Evolutionary conservation across 306 rosid genomes (phyloP).

Genomic region (Sesbania bispinosa): DNA sequence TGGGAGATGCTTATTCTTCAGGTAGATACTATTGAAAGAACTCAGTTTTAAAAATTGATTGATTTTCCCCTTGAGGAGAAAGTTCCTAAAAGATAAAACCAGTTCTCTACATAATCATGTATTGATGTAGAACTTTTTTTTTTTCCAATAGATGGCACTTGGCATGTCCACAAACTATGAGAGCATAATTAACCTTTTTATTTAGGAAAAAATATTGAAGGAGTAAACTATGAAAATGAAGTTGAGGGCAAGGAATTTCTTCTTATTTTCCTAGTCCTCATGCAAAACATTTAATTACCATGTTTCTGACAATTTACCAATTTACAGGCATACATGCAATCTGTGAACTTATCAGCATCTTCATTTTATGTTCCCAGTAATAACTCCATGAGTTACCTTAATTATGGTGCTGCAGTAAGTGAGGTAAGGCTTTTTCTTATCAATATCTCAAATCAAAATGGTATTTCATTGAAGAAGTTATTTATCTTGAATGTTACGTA

Average conservation of each 20-base stretch:
- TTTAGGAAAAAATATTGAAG: too few species aligned
- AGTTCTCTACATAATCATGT: background rate
- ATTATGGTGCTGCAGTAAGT: conserved; percentile 85
- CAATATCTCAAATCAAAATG: background rate
- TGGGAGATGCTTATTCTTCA: conserved; percentile 71
- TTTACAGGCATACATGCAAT: conserved; percentile 52
- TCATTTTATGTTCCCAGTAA: conserved; percentile 47
- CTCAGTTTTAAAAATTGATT: background rate
- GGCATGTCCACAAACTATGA: background rate
- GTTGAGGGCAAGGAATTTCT: too few species aligned
- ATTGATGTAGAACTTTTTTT: too few species aligned
- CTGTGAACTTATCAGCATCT: conserved; percentile 71
- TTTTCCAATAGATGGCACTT: background rate
- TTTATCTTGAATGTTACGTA: background rate
- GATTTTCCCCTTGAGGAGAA: background rate
- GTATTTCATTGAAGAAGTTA: background rate
- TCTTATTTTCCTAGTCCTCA: background rate
- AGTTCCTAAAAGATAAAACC: background rate
- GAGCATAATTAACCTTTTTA: background rate
- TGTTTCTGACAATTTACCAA: conserved; percentile 13
- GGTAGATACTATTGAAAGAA: conserved; percentile 34
- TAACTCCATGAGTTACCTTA: conserved; percentile 45
- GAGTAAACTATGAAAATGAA: too few species aligned
- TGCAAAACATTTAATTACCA: background rate
- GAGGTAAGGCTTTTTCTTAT: conserved; percentile 47